These are phyloP conservation scores for Rhododendron henanense DNA, from an alignment of 148 eudicot species.

Conservation along the genomic window DNA sequence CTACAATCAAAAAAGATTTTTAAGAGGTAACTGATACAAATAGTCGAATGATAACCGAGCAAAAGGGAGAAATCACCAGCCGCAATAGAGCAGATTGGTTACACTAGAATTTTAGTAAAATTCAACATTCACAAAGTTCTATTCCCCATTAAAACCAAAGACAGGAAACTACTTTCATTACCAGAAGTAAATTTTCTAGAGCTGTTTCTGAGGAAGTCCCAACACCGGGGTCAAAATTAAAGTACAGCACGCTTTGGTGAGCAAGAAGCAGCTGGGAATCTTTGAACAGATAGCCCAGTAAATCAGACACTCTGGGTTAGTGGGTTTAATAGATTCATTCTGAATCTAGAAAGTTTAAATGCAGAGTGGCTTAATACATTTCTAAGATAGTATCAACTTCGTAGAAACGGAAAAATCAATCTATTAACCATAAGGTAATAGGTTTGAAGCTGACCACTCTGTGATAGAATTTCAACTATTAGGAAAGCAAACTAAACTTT, in stretches of 20 bases:
- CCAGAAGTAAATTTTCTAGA: neutral
- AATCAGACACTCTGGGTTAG: neutral
- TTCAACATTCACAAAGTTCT: neutral
- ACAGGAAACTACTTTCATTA: neutral
- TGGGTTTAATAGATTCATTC: neutral
- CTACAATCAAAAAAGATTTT: slow-evolving; percentile 10
- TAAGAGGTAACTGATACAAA: neutral
- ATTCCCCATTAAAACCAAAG: neutral
- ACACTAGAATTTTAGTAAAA: neutral
- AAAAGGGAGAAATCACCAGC: neutral
- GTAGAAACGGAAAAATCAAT: neutral
- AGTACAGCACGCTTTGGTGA: neutral
- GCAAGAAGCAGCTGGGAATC: neutral
- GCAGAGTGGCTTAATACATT: neutral
- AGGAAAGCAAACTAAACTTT: neutral
- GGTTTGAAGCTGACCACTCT: neutral
- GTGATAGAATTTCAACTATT: neutral
- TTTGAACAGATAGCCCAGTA: neutral
- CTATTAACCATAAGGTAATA: neutral
- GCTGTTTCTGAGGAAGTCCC: neutral
- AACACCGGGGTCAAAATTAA: neutral
- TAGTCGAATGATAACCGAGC: neutral
- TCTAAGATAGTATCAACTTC: neutral
- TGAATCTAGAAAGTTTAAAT: neutral
- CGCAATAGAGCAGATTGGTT: neutral